phyloP scores from a whole-genome alignment of 768 basidiomycete genomes.

The Lactarius sanguifluus region DNA sequence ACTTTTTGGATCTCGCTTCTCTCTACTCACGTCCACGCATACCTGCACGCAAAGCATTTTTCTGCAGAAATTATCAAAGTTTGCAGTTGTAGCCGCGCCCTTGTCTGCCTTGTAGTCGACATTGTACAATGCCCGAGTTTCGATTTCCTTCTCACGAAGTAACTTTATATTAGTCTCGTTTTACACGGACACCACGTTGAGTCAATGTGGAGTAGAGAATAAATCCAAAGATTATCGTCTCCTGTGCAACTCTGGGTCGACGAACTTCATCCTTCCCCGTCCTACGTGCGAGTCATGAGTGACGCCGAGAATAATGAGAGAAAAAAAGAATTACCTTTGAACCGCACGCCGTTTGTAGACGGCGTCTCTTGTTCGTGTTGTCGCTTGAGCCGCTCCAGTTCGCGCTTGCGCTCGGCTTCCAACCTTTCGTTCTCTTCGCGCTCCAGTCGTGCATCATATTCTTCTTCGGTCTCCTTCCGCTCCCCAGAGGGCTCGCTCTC shows the following conservation, averaged over 20 bases:
- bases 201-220: slow-evolving; percentile 4
- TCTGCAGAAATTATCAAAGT: slow-evolving; percentile 14
- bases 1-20: slow-evolving; percentile 25
- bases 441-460: slow-evolving; percentile 68
- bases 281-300: slow-evolving; percentile 38
- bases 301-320: background rate
- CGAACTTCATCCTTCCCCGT: slow-evolving; percentile 65
- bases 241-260: slow-evolving; percentile 54
- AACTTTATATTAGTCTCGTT: slow-evolving; percentile 25
- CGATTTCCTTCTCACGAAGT: slow-evolving; percentile 20
- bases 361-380: slow-evolving; percentile 38
- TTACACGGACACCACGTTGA: slow-evolving; percentile 9
- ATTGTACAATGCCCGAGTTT: slow-evolving; percentile 20
- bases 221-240: slow-evolving; percentile 27
- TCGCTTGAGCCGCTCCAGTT: slow-evolving; percentile 51
- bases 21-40: slow-evolving; percentile 26
- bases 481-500: slow-evolving; percentile 8
- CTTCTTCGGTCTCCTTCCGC: slow-evolving; percentile 61
- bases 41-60: slow-evolving; percentile 28
- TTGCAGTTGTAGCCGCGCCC: slow-evolving; percentile 19
- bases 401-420: slow-evolving; percentile 45
- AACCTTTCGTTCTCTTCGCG: slow-evolving; percentile 63
- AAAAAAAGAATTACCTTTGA: slow-evolving; percentile 51
- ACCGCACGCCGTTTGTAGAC: slow-evolving; percentile 51
- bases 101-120: slow-evolving; percentile 16